phyloP scores from a whole-genome alignment of 75 land plant species.

The Cryptomeria japonica region DNA sequence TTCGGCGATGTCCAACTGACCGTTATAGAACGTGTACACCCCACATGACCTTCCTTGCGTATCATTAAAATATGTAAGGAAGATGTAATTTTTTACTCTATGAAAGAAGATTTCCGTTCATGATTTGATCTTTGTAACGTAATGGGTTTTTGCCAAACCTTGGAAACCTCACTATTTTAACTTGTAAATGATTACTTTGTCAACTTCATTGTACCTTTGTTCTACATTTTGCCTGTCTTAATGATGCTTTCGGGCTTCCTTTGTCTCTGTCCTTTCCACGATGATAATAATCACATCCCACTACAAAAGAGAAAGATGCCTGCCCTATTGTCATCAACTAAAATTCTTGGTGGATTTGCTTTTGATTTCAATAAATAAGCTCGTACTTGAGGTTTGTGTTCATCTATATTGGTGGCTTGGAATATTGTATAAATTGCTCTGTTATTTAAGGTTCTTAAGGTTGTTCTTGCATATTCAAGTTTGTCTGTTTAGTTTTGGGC shows the following conservation, averaged over 20 bases:
- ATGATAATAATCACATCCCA: background rate
- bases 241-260: background rate
- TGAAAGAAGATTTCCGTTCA: background rate
- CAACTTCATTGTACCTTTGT: background rate
- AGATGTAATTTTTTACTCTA: background rate
- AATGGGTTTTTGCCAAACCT: background rate
- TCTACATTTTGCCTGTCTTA: background rate
- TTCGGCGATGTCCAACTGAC: background rate
- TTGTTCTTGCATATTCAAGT: background rate
- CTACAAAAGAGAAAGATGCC: background rate
- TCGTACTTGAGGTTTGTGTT: background rate
- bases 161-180: background rate
- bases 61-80: background rate
- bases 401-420: background rate
- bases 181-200: background rate
- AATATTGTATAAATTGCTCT: background rate
- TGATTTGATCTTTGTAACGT: background rate
- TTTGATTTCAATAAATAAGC: background rate
- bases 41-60: background rate
- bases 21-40: background rate
- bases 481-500: background rate
- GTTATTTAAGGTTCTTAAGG: background rate
- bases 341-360: background rate
- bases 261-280: constrained; percentile 1
- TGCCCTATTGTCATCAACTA: background rate